A percentile compares a stretch with the other conserved stretches of the same genome.
phyloP scores from a whole-genome alignment of 2,329 filamentous ascomycete genomes.

The Colletotrichum sp. region DNA sequence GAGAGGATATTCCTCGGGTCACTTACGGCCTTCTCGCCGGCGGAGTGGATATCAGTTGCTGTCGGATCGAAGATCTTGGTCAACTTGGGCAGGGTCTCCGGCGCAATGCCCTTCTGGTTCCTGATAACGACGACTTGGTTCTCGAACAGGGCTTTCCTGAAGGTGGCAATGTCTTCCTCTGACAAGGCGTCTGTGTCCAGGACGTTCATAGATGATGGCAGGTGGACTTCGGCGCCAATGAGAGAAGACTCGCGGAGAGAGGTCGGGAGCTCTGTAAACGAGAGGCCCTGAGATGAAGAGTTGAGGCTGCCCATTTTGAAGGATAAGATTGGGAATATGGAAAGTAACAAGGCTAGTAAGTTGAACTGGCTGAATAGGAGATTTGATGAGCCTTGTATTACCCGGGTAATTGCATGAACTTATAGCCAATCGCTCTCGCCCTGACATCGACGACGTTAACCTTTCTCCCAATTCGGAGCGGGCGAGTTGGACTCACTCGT shows the following conservation, averaged over 20 bases:
- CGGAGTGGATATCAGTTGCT: background rate
- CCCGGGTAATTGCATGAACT: background rate
- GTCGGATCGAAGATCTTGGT: background rate
- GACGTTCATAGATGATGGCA: background rate
- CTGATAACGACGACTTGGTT: background rate
- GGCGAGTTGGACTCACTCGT: background rate
- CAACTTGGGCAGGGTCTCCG: background rate
- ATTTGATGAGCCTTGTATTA: background rate
- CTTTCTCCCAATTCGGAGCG: background rate
- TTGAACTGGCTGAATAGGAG: background rate
- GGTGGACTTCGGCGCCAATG: background rate
- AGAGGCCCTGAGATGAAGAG: background rate
- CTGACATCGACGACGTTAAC: background rate
- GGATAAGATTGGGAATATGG: fast-evolving
- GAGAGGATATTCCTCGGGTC: background rate
- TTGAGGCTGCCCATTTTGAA: background rate
- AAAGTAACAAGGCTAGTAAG: background rate
- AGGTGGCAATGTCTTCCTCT: background rate
- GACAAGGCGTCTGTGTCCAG: background rate
- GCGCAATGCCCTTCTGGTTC: background rate
- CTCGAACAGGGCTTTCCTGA: background rate
- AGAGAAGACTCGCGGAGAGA: background rate
- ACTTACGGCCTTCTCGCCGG: background rate
- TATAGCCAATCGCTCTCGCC: background rate
- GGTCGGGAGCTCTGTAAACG: background rate